Evolutionary conservation across 345 rosid genomes (phyloP), one percentile per base, ranked within the genome.

Genomic region (Adansonia digitata): DNA sequence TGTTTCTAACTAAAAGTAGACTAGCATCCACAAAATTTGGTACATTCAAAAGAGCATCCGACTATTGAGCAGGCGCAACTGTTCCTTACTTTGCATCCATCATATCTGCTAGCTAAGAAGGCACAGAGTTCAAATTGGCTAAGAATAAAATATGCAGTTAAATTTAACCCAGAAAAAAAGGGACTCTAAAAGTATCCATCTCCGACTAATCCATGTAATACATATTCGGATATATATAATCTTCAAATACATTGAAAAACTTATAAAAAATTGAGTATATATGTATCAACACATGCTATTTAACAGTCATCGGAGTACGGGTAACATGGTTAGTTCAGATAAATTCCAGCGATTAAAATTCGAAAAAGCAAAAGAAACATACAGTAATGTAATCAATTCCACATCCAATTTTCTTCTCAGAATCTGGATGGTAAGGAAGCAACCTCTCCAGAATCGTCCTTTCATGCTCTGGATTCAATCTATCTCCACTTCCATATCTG

Each of bases 341-440:
- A 27, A 68, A 68, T 17, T 46, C 37, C 37, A 29, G 63, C 35
- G 60, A 59, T 15, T 37, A 59, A 13, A 59, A 27, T 59, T 27
- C n/a, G 22, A 75, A 71, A 60, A 34, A 60, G 55, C 15, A 12
- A 39, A 57, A 73, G 73, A 74, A 69, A 75, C 88, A 70, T 88
- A 95, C 98, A 64, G 90, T 89, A 75, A 95, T 86, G 76, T 86
- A 87, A 79, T 89, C 97, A 61, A 93, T 85, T 69, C 99, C 98
- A 75, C 88, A 84, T 35, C 99, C 99, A 9, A 88, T 85, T 85
- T 95, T 95, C 86, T 86, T 85, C 75, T 91, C 87, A 45, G 24
- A 83, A 31, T 87, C 94, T 0, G 99, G 99, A 82, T 95, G 99
- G 82, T 87, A 85, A 1, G 97, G 94, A 85, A 95, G 98, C 78